phyloP scores from a whole-genome alignment of 805 yeast genomes.

The Myxozyma mucilagina region DNA sequence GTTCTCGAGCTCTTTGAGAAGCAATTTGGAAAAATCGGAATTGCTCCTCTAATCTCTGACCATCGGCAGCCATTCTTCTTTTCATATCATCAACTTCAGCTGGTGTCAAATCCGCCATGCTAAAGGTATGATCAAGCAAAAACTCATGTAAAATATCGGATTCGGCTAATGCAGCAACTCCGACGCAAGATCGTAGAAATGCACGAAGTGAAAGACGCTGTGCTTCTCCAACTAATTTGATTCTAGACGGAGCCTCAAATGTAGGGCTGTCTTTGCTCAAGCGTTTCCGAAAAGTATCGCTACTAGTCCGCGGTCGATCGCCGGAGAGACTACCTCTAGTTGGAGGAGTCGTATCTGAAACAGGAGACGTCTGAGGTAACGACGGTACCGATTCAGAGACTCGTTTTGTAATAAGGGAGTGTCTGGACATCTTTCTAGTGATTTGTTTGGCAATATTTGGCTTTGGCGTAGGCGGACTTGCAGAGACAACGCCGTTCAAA shows the following conservation, averaged over 20 bases:
- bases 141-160: constrained; percentile 57
- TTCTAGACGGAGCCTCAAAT: not conserved
- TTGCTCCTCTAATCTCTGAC: constrained; percentile 61
- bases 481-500: not conserved
- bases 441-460: not conserved
- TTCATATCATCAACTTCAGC: constrained; percentile 57
- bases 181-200: constrained; percentile 57
- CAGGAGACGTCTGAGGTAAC: not conserved
- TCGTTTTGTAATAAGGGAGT: constrained; percentile 6
- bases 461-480: not conserved
- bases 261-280: not conserved
- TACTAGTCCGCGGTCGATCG: not conserved
- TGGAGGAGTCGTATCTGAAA: not conserved
- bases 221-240: constrained; percentile 64
- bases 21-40: constrained; percentile 72
- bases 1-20: constrained; percentile 53
- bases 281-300: not conserved
- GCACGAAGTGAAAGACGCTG: constrained; percentile 76
- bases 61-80: constrained; percentile 61
- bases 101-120: constrained; percentile 39
- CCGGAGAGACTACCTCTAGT: not conserved
- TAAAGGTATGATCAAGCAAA: constrained; percentile 46
- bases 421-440: constrained; percentile 7
- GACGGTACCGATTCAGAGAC: constrained; percentile 16
- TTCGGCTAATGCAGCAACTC: constrained; percentile 56